phyloP scores from a whole-genome alignment of 495 filamentous ascomycete genomes.

The Cairneyella variabilis region DNA sequence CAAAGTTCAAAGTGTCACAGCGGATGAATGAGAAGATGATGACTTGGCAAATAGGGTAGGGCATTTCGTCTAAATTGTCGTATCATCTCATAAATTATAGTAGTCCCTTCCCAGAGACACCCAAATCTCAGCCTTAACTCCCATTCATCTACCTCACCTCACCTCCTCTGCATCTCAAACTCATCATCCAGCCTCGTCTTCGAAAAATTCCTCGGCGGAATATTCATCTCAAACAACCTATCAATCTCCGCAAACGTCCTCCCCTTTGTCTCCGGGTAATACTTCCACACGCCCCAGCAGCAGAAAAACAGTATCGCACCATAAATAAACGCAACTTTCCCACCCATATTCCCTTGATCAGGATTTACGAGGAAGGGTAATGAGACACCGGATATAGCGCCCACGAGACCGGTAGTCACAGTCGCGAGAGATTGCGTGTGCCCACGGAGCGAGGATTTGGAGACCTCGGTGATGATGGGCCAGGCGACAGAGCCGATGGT shows the following conservation, averaged over 20 bases:
- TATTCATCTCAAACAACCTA: slow-evolving; percentile 12
- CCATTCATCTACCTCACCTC: too few relatives aligned
- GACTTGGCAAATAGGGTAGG: too few relatives aligned
- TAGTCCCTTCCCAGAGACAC: neutral
- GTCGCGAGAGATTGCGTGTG: slow-evolving; percentile 18
- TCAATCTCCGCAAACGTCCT: slow-evolving; percentile 20
- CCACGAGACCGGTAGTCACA: slow-evolving; percentile 12
- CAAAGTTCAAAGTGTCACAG: too few relatives aligned
- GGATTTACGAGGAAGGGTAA: slow-evolving; percentile 14
- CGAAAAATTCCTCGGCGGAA: slow-evolving; percentile 12
- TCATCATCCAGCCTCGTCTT: slow-evolving; percentile 6
- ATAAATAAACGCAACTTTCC: slow-evolving; percentile 16
- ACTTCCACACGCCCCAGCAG: slow-evolving; percentile 11
- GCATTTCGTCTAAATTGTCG: too few relatives aligned
- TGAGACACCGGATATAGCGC: slow-evolving; percentile 8
- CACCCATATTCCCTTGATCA: slow-evolving; percentile 14
- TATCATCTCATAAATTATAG: too few relatives aligned
- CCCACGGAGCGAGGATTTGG: neutral
- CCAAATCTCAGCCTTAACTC: neutral
- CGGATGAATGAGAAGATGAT: too few relatives aligned
- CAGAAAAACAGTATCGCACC: slow-evolving; percentile 2
- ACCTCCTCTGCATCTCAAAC: neutral
- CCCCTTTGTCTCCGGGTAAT: slow-evolving; percentile 18
- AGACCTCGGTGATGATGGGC: slow-evolving; percentile 18
- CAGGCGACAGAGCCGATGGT: slow-evolving; percentile 19